Conservation (phyloP, 106 monocot species). For the Allium sativum region DNA sequence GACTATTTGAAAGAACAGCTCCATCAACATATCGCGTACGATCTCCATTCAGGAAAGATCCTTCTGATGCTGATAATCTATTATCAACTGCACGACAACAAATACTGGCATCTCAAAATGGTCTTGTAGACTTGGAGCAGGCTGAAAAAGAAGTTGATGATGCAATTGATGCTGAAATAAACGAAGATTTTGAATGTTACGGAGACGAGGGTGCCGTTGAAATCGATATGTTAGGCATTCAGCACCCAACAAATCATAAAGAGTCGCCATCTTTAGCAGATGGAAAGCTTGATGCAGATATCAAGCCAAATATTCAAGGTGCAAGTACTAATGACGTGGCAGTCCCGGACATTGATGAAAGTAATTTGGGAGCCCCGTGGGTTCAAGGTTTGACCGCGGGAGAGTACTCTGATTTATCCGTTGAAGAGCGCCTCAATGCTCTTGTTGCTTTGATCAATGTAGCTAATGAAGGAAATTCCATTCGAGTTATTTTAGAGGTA, state of each 20-base stretch:
- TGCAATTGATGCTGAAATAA: conserved; percentile 70
- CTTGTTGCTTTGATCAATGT: conserved; percentile 77
- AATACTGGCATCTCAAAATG: conserved; percentile 76
- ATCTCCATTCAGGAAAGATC: conserved; percentile 78
- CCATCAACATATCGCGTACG: conserved; percentile 97
- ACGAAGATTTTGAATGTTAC: conserved; percentile 89
- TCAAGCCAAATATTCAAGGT: conserved; percentile 20
- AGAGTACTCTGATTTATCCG: conserved; percentile 82
- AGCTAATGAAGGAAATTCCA: conserved; percentile 86
- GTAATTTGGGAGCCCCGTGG: conserved; percentile 69
- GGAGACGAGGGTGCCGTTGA: conserved; percentile 77
- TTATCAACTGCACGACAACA: conserved; percentile 81
- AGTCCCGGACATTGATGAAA: conserved; percentile 80
- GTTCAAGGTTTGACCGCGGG: conserved; percentile 73
- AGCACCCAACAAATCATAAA: conserved; percentile 20
- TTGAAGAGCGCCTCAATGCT: conserved; percentile 91
- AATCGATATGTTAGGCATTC: conserved; percentile 33
- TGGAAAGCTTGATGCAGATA: conserved; percentile 9
- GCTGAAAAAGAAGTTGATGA: conserved; percentile 77
- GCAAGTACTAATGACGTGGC: conserved; percentile 20
- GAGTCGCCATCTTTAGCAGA: conserved; percentile 9
- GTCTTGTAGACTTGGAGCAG: conserved; percentile 76
- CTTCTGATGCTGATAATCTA: conserved; percentile 68
- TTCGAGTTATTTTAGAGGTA: conserved; percentile 87
- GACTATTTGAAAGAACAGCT: conserved; percentile 96